Base-by-base conservation (phyloP, 371 early-diverging fungal species). In the Dipsacomyces acuminosporus region DNA sequence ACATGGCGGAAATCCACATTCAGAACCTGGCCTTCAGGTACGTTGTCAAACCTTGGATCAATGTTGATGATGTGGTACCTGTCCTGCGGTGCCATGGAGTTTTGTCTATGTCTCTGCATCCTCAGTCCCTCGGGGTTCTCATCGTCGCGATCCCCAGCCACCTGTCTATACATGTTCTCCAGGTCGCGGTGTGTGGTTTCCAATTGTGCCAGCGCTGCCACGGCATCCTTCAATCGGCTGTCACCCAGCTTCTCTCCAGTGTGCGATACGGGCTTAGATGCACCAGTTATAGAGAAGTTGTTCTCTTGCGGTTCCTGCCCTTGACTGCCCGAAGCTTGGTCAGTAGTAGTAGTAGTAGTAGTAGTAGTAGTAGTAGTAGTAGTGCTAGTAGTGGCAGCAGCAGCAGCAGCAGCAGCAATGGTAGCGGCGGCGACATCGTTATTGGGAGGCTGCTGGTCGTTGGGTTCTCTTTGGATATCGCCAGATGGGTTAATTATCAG, bases 51-150 rank as follows among this genome's bases (percentile, higher is more conserved):
- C 2, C 64, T 54, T 48, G 64, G 23, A 19, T 69, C 64, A 6
- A 69, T 63, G 59, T 59, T 69, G 24, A 69, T 54, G 7, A 69
- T 43, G 9, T 69, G 69, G 64, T 69, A 69, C 14, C 64, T 50
- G n/a, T 59, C 34, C 26, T 69, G 59, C 9, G 59, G 54, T 34
- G 69, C 46, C 20, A 54, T 50, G 11, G 36, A 38, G 53, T 63
- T 66, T 34, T 20, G 30, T 38, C 49, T 41, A 18, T 48, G 54
- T 17, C 61, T 14, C 18, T 46, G 45, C 30, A 48, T 26, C 41
- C 66, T 56, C 35, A 41, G 36, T 9, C 61, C 60, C 23, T 56
- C 41, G 0, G 64, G 58, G 35, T 42, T 26, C 30, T 35, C 45
- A 14, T 22, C 48, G 19, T 26, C 51, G 46, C 51, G 51, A 41